A percentile compares a stretch with the other conserved stretches of the same genome.
Evolutionary conservation across 805 yeast species (phyloP).

Genomic region (Kodamaea lidongshanica): DNA sequence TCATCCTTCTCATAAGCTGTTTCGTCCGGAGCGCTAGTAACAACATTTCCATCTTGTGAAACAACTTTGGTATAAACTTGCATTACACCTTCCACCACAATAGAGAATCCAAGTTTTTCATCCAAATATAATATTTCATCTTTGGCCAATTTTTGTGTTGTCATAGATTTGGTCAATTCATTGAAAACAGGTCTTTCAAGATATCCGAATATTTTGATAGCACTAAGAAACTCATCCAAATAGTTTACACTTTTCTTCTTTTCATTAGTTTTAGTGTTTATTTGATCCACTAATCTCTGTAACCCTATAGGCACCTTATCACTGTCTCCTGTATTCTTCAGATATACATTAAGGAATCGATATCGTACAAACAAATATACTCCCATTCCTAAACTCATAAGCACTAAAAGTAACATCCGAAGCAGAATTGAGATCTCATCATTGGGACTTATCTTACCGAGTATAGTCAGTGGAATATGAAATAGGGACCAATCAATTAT

Average conservation of each 20-base stretch:
- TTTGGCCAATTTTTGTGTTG: slow-evolving; percentile 71
- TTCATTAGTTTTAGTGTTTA: slow-evolving; percentile 18
- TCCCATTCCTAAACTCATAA: slow-evolving; percentile 25
- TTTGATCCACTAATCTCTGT: slow-evolving; percentile 38
- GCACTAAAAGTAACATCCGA: slow-evolving; percentile 43
- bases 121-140: slow-evolving; percentile 74
- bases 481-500: slow-evolving; percentile 14
- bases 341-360: slow-evolving; percentile 56
- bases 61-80: slow-evolving; percentile 68
- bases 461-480: slow-evolving; percentile 13
- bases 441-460: slow-evolving; percentile 34
- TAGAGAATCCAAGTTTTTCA: slow-evolving; percentile 76
- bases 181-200: slow-evolving; percentile 86
- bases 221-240: slow-evolving; percentile 82
- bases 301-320: slow-evolving; percentile 34
- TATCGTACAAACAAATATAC: slow-evolving; percentile 51
- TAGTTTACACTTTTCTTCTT: slow-evolving; percentile 44
- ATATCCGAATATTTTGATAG: slow-evolving; percentile 91
- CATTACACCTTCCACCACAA: slow-evolving; percentile 87
- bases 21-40: too few species aligned
- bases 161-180: slow-evolving; percentile 86
- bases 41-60: slow-evolving; percentile 14
- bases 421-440: slow-evolving; percentile 51
- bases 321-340: slow-evolving; percentile 41
- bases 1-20: slow-evolving; percentile 33